Conservation (phyloP, 1,139 yeast genomes). For the Meyerozyma athensensis region DNA sequence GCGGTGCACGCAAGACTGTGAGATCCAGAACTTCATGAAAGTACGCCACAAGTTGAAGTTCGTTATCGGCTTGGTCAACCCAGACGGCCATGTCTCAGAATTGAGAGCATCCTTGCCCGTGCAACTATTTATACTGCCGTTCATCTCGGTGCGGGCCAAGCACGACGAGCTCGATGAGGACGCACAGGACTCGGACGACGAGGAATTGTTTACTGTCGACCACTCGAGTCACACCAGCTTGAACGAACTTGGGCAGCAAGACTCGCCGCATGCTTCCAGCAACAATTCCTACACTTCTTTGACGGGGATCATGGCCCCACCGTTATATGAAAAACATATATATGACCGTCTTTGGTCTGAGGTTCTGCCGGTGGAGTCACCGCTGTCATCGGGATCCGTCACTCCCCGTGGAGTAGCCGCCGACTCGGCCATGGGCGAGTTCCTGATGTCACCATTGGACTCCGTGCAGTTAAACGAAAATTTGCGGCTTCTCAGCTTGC, state of each 20-base stretch:
- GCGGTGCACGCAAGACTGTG: conserved; percentile 82
- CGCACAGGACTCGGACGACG: conserved; percentile 22
- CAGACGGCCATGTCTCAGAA: conserved; percentile 75
- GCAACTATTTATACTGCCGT: conserved; percentile 70
- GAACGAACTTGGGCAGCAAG: conserved; percentile 16
- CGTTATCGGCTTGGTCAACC: conserved; percentile 59
- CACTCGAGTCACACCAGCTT: conserved; percentile 28
- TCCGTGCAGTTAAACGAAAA: conserved; percentile 47
- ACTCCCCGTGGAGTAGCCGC: conserved; percentile 34
- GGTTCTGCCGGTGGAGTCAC: conserved; percentile 54
- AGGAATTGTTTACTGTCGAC: conserved; percentile 29
- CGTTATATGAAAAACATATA: conserved; percentile 78
- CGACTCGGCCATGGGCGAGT: conserved; percentile 14
- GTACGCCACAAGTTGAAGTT: conserved; percentile 69
- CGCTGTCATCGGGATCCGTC: conserved; percentile 47
- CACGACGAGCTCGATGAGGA: conserved; percentile 20
- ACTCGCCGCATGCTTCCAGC: conserved; percentile 19
- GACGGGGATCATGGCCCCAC: conserved; percentile 72
- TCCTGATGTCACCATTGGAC: conserved; percentile 41
- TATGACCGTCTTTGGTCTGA: conserved; percentile 85
- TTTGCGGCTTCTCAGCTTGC: conserved; percentile 48
- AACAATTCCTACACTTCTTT: conserved; percentile 30
- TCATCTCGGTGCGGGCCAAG: conserved; percentile 63
- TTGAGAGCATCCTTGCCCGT: conserved; percentile 72
- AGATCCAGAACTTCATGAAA: conserved; percentile 53